phyloP scores from a whole-genome alignment of 495 filamentous ascomycete species.

The Hypoxylon subgilvum region DNA sequence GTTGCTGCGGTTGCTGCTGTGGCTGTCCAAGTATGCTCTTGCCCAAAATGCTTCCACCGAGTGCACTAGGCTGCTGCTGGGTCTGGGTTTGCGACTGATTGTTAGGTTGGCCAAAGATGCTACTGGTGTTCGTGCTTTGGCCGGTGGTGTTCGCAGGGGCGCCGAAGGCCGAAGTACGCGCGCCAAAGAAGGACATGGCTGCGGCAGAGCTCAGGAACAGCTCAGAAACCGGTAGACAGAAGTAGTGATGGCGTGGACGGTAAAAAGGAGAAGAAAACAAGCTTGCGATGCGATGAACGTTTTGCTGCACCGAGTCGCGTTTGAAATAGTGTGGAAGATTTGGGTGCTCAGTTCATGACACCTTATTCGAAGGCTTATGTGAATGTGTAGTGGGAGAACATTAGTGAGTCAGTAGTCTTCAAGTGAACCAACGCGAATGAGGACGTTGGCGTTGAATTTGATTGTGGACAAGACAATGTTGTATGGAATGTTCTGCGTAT shows the following conservation, averaged over 20 bases:
- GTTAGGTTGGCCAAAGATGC: constrained; percentile 25
- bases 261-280: neutral
- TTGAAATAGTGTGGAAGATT: constrained; percentile 17
- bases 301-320: constrained; percentile 13
- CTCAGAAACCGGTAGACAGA: neutral
- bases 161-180: constrained; percentile 35
- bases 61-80: constrained; percentile 16
- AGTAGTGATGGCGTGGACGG: neutral
- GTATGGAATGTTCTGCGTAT: neutral
- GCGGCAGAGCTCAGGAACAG: no score
- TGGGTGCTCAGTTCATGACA: constrained; percentile 25
- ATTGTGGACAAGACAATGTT: no score
- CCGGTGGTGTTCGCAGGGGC: constrained; percentile 16
- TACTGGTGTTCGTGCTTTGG: constrained; percentile 15
- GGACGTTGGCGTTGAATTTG: no score
- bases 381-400: neutral
- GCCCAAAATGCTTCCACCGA: neutral
- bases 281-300: constrained; percentile 3
- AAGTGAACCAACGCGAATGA: no score
- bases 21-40: neutral
- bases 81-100: constrained; percentile 31
- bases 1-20: constrained; percentile 1
- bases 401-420: no score
- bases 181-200: constrained; percentile 20
- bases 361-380: neutral